Evolutionary conservation across 371 early-diverging fungal genomes (phyloP), one percentile per base, ranked within the genome.

Genomic region (Syncephalastrum racemosum): DNA sequence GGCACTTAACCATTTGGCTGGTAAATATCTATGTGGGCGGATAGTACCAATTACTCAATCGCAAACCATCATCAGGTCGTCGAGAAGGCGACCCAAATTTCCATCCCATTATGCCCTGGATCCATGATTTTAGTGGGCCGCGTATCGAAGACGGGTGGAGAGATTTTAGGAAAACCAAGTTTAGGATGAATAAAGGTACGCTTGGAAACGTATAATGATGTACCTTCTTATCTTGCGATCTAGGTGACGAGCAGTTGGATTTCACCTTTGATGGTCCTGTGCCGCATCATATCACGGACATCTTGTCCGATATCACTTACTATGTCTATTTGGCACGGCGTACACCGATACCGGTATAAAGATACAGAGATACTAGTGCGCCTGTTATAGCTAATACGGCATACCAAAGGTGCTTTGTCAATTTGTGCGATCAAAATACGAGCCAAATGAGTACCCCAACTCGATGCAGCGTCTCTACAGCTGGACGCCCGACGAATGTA

Each of bases 401-500:
- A 12, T 5, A 0, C 10, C 6, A 31, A 31, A 77, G 74, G 71
- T 80, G 7, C 58, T 87, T 6, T 85, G 85, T 55, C 88, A 87
- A 57, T 87, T 85, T 62, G 89, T 89, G 8, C 69, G 89, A 53
- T 83, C 84, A 0, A 86, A 82, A 53, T 89, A 85, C 53, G 86
- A 86, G 48, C 87, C 89, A 3, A 83, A 85, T 52, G 89, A 89
- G 59, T 87, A 86, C 47, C 87, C 87, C 10, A 73, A 80, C 0
- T 84, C 87, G 3, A 77, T 86, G 60, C 77, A 78, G 43, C 67
- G 85, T 41, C 59, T 87, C 5, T 87, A 84, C 53, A 79, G 81
- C 53, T 89, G 87, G 87, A 87, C 89, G 0, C 86, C 87, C 6
- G 89, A 89, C 60, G 89, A 89, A 68, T 89, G 89, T 59, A 87